Evolutionary conservation across 345 rosid genomes (phyloP).

Genomic region (Eucalyptus tenuipes): DNA sequence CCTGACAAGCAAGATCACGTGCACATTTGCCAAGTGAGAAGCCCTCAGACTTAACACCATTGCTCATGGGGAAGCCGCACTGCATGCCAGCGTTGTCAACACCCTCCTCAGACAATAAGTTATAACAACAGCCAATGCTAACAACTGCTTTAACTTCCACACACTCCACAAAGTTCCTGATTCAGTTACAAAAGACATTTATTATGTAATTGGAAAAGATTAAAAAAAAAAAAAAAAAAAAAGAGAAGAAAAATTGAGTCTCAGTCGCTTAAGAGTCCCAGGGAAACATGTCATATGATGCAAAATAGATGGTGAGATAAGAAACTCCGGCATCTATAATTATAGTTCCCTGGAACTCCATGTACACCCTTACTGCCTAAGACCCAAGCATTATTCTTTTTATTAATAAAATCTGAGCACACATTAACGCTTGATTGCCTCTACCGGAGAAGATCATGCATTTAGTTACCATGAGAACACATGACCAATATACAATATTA

Average conservation of each 20-base stretch:
- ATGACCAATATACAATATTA: not conserved
- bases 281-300: not conserved
- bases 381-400: not conserved
- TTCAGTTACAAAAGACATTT: not conserved
- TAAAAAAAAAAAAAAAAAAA: not conserved
- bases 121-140: conserved; percentile 96
- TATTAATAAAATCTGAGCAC: not conserved
- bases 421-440: not conserved
- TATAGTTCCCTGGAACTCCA: not conserved
- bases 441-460: not conserved
- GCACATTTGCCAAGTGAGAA: conserved; percentile 54
- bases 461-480: not conserved
- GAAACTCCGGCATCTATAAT: not conserved
- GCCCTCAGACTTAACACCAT: conserved; percentile 43
- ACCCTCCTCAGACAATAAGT: conserved; percentile 63
- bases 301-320: not conserved
- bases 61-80: conserved; percentile 71
- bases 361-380: not conserved
- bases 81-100: conserved; percentile 15
- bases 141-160: conserved; percentile 64
- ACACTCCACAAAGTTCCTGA: conserved; percentile 67
- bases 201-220: not conserved
- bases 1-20: conserved; percentile 97
- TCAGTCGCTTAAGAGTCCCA: not conserved
- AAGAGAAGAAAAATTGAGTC: not conserved